A percentile compares a stretch with the other conserved stretches of the same genome.
Evolutionary conservation across 2,329 filamentous ascomycete genomes (phyloP).

Genomic region (Trichoderma pleuroti): DNA sequence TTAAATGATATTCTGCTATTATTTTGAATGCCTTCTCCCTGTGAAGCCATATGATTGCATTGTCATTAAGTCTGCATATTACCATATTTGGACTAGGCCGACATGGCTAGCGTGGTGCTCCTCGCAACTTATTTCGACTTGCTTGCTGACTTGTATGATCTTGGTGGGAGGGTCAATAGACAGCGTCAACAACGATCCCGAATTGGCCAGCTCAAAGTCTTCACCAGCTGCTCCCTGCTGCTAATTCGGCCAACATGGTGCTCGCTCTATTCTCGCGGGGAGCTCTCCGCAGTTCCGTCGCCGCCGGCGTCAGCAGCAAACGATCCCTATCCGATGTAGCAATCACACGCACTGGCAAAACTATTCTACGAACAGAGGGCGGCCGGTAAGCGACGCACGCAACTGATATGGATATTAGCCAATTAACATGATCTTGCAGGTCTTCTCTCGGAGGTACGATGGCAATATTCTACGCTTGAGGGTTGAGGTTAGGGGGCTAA

Average conservation of each 20-base stretch:
- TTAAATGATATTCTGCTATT: neutral
- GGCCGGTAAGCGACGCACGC: slow-evolving; percentile 64
- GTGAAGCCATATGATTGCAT: neutral
- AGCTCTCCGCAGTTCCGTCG: slow-evolving; percentile 8
- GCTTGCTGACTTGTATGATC: slow-evolving; percentile 2
- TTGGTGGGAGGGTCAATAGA: slow-evolving; percentile 9
- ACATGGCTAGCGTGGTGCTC: neutral
- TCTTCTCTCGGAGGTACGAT: slow-evolving; percentile 78
- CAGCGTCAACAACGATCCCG: neutral
- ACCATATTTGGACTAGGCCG: neutral
- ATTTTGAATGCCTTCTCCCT: neutral
- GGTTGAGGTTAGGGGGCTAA: slow-evolving; percentile 26
- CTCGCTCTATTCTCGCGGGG: neutral
- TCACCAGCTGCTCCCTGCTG: slow-evolving; percentile 2
- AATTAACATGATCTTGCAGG: slow-evolving; percentile 47
- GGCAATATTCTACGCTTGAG: slow-evolving; percentile 4
- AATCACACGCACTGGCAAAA: slow-evolving; percentile 94
- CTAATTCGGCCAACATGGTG: slow-evolving; percentile 4
- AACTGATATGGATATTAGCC: slow-evolving; percentile 29
- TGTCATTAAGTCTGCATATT: too few relatives aligned
- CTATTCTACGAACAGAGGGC: slow-evolving; percentile 82
- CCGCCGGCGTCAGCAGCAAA: slow-evolving; percentile 37
- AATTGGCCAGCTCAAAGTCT: slow-evolving; percentile 12
- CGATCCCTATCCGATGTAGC: slow-evolving; percentile 73
- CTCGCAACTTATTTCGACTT: slow-evolving; percentile 2